Evolutionary conservation across 2,329 filamentous ascomycete genomes (phyloP).

Genomic region (Chalaropsis ovoidea): DNA sequence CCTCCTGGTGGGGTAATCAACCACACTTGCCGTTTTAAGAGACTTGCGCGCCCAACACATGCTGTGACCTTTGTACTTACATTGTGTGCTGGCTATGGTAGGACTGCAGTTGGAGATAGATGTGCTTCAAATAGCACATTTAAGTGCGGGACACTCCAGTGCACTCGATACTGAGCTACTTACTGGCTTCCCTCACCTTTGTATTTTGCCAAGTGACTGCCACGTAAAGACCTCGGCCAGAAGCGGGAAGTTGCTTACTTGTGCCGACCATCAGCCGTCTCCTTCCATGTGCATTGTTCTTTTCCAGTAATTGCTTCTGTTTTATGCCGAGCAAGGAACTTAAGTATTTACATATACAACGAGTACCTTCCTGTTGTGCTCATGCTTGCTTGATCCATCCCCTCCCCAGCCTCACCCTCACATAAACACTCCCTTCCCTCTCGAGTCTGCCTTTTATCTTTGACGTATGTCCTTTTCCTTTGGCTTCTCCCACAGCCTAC

Average conservation of each 20-base stretch:
- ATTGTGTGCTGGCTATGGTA: neutral
- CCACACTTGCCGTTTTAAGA: neutral
- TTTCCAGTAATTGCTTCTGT: neutral
- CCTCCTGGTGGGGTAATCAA: neutral
- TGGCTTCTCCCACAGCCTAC: neutral
- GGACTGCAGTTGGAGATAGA: no score
- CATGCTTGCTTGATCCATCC: neutral
- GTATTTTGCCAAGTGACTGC: neutral
- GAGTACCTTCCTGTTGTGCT: neutral
- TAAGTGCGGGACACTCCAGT: neutral
- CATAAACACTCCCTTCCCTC: neutral
- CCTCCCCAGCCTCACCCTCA: neutral
- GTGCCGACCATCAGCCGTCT: neutral
- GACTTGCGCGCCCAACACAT: neutral
- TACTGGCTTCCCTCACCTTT: neutral
- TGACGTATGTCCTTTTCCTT: neutral
- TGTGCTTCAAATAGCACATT: no score
- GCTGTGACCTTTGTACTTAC: neutral
- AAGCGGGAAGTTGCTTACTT: slow-evolving; percentile 7
- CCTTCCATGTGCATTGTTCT: neutral
- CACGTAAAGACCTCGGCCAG: slow-evolving; percentile 9
- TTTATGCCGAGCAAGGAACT: neutral
- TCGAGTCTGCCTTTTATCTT: neutral
- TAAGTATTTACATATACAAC: neutral
- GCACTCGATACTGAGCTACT: neutral